Percentiles rank a stretch among this genome's conserved stretches.
Conservation (phyloP, 208 protist species). For the Leishmania arabica region DNA sequence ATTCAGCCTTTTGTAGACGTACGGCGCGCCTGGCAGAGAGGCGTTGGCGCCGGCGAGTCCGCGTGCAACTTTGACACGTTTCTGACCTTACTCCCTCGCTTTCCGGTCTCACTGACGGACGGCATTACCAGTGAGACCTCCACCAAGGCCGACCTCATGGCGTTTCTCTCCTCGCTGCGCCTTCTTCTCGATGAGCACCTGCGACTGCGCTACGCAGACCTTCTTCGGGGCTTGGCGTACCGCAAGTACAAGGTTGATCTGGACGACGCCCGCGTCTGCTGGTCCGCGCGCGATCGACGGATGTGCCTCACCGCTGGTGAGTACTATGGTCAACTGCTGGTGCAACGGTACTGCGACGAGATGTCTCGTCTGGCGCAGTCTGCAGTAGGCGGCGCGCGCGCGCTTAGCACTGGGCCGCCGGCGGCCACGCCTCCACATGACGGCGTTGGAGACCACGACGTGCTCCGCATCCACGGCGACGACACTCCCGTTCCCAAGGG, state of each 20-base stretch:
- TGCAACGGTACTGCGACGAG: conserved; percentile 18
- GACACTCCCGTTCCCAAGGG: conserved; percentile 31
- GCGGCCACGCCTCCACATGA: not conserved
- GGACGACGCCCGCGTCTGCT: not conserved
- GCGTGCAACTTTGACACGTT: conserved; percentile 19
- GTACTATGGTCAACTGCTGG: conserved; percentile 25
- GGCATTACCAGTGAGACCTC: conserved; percentile 19
- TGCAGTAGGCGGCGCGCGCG: conserved; percentile 6
- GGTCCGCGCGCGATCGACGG: conserved; percentile 1
- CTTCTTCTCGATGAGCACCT: conserved; percentile 38
- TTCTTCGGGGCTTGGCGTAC: conserved; percentile 36
- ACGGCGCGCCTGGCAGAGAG: conserved; percentile 28
- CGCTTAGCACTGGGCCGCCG: not conserved
- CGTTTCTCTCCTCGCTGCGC: conserved; percentile 39
- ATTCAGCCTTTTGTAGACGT: conserved; percentile 34
- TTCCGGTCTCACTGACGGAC: conserved; percentile 16
- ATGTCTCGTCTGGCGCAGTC: conserved; percentile 18
- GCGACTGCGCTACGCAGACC: conserved; percentile 34
- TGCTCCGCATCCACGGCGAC: conserved; percentile 5
- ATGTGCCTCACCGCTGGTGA: conserved; percentile 13
- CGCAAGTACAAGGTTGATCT: conserved; percentile 25
- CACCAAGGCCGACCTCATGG: conserved; percentile 26
- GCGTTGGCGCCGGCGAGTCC: conserved; percentile 11
- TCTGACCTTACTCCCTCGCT: conserved; percentile 13
- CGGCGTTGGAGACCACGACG: conserved; percentile 8